These are phyloP conservation scores for Paramyrothecium roridum DNA, from an alignment of 2,329 filamentous ascomycete species.

Conservation along the genomic window DNA sequence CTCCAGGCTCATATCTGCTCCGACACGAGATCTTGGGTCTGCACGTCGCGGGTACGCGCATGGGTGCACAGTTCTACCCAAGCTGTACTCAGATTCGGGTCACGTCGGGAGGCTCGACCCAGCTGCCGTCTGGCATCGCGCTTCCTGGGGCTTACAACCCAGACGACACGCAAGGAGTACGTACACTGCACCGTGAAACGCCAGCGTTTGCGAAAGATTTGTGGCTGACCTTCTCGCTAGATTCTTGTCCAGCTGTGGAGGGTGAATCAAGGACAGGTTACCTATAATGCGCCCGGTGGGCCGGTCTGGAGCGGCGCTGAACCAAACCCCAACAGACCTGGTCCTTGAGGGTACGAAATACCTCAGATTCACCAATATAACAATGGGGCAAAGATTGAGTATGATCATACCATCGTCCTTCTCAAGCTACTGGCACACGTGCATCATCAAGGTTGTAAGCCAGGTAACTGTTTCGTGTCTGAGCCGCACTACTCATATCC, in stretches of 20 bases:
- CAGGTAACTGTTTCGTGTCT: too few species aligned
- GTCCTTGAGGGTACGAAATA: too few species aligned
- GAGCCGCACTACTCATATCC: too few species aligned
- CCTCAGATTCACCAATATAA: too few species aligned
- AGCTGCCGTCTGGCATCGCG: slow-evolving; percentile 1
- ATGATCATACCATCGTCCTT: too few species aligned
- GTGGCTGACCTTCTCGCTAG: not conserved
- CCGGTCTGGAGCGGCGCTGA: slow-evolving; percentile 1
- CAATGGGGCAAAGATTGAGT: too few species aligned
- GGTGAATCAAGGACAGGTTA: not conserved
- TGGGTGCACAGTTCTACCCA: slow-evolving; percentile 44
- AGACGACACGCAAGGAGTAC: not conserved
- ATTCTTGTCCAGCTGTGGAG: slow-evolving; percentile 1
- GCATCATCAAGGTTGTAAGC: too few species aligned
- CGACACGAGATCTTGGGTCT: slow-evolving; percentile 48
- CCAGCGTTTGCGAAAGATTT: not conserved
- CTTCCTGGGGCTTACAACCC: slow-evolving; percentile 1
- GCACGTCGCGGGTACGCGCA: slow-evolving; percentile 34
- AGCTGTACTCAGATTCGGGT: not conserved
- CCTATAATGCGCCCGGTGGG: not conserved
- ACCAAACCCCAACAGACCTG: slow-evolving; percentile 1
- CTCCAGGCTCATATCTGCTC: slow-evolving; percentile 52
- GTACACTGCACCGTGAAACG: not conserved
- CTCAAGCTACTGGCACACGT: too few species aligned
- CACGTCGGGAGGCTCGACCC: not conserved